Conservation (phyloP, 345 rosid genomes). For the Ceriops zippeliana region DNA sequence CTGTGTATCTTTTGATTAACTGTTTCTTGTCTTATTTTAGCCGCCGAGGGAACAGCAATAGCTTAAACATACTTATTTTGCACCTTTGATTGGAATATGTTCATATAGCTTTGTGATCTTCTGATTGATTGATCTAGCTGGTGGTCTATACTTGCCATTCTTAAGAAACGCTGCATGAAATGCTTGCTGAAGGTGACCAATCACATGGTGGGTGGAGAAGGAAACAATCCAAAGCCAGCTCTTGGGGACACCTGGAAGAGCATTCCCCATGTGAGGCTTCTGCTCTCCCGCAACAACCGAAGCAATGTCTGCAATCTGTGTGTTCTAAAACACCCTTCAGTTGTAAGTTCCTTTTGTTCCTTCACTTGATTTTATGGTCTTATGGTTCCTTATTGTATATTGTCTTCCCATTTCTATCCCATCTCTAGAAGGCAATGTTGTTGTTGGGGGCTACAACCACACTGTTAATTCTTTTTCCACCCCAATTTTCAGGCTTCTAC, state of each 20-base stretch:
- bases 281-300: slow-evolving; percentile 41
- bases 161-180: neutral
- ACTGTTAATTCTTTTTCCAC: too few species aligned
- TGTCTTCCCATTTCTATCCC: too few species aligned
- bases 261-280: slow-evolving; percentile 72
- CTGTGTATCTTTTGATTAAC: too few species aligned
- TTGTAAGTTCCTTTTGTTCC: slow-evolving; percentile 29
- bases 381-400: too few species aligned
- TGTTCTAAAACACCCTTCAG: slow-evolving; percentile 62
- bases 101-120: too few species aligned
- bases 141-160: neutral
- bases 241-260: slow-evolving; percentile 90
- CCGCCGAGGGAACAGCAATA: too few species aligned
- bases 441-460: too few species aligned
- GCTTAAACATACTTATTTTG: too few species aligned
- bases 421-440: too few species aligned
- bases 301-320: slow-evolving; percentile 37
- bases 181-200: slow-evolving; percentile 56
- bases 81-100: too few species aligned
- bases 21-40: too few species aligned
- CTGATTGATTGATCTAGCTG: neutral
- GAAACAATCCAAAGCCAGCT: slow-evolving; percentile 67
- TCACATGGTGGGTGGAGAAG: slow-evolving; percentile 78
- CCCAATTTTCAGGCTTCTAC: slow-evolving; percentile 35
- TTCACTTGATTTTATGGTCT: too few species aligned